Percentiles rank a stretch among this genome's conserved stretches.
Evolutionary conservation across 306 rosid genomes (phyloP).

Genomic region (Vigna reflexopilosa): DNA sequence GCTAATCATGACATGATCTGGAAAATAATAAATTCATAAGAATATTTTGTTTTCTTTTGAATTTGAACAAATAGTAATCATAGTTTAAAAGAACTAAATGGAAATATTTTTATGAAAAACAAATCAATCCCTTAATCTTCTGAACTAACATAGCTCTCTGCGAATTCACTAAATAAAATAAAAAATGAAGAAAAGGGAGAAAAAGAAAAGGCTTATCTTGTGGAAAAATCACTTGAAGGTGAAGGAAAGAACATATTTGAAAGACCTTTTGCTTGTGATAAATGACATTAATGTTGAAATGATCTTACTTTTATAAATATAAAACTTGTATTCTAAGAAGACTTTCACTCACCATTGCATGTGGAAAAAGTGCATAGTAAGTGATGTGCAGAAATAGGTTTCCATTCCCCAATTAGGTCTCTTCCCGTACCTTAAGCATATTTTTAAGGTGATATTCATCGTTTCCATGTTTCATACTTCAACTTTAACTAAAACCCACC

Average conservation of each 20-base stretch:
- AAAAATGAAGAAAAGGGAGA: neutral
- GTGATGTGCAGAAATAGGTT: neutral
- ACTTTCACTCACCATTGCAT: slow-evolving; percentile 42
- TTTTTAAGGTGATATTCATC: slow-evolving; percentile 3
- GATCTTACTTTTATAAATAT: slow-evolving; percentile 34
- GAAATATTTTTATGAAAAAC: too few species aligned
- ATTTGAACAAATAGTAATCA: too few species aligned
- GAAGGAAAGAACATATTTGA: slow-evolving; percentile 48
- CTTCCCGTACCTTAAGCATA: slow-evolving; percentile 42
- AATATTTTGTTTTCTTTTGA: too few species aligned
- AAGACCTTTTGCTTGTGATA: neutral
- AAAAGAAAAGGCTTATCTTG: slow-evolving; percentile 23
- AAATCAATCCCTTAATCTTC: neutral
- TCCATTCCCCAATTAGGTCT: slow-evolving; percentile 17
- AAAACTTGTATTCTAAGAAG: slow-evolving; percentile 46
- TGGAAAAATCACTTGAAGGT: slow-evolving; percentile 52
- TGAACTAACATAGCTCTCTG: too few species aligned
- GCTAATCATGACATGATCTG: neutral
- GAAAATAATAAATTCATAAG: too few species aligned
- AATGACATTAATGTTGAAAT: slow-evolving; percentile 6
- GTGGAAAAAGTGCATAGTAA: slow-evolving; percentile 43
- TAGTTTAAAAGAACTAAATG: neutral
- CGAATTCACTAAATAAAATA: too few species aligned
- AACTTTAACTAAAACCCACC: too few species aligned
- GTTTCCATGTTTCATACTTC: neutral